phyloP scores from a whole-genome alignment of 345 rosid species.

The Gossypium raimondii region DNA sequence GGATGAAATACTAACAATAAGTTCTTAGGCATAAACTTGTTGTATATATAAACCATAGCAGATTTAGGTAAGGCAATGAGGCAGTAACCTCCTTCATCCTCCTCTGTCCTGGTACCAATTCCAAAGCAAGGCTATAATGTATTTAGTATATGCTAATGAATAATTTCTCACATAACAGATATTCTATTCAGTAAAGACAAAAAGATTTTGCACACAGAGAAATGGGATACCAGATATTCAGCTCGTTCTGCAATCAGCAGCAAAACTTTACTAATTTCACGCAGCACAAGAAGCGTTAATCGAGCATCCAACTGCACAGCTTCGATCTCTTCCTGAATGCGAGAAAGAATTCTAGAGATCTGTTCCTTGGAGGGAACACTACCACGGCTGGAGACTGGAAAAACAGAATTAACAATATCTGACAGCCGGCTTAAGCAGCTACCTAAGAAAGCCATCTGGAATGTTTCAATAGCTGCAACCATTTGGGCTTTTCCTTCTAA shows the following conservation, averaged over 20 bases:
- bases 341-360: slow-evolving; percentile 70
- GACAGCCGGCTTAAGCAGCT: slow-evolving; percentile 75
- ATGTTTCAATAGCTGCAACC: slow-evolving; percentile 71
- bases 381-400: slow-evolving; percentile 93
- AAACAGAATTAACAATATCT: slow-evolving; percentile 80
- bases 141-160: not conserved
- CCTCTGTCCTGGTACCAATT: not conserved
- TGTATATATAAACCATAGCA: not conserved
- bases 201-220: not conserved
- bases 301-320: slow-evolving; percentile 86
- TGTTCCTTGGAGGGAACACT: slow-evolving; percentile 89
- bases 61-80: not conserved
- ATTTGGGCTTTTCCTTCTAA: slow-evolving; percentile 71
- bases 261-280: slow-evolving; percentile 80
- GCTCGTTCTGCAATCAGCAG: slow-evolving; percentile 76
- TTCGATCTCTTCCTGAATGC: slow-evolving; percentile 89
- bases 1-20: not conserved
- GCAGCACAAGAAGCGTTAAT: slow-evolving; percentile 87
- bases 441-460: slow-evolving; percentile 88
- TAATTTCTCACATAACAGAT: not conserved
- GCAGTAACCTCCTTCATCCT: not conserved
- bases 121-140: not conserved
- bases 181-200: not conserved
- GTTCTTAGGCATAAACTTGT: not conserved
- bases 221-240: slow-evolving; percentile 75